Evolutionary conservation across 805 yeast species (phyloP), one percentile per base, ranked within the genome.

Genomic region (Saccharomyces mikatae): DNA sequence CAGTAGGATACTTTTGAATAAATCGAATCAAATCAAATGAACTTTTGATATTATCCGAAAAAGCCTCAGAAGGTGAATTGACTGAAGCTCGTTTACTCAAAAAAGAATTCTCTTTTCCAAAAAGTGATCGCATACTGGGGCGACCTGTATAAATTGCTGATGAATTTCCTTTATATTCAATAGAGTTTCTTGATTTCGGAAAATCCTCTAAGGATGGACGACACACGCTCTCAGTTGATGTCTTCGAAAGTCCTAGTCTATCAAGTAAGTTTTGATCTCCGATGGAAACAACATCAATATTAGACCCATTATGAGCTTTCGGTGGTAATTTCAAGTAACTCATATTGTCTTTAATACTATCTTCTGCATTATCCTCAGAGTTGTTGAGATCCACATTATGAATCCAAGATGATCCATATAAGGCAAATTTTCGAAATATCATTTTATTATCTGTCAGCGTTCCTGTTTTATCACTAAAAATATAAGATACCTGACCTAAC

Each of bases 391-490:
- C 89, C 28, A 82, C 68, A 57, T 86, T 90, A 69, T 94, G 99
- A 9, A 83, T 65, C 97, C 97, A 94, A 4, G 96, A 82, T 2
- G 85, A 78, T 2, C 99, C 99, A 52, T 87, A 85, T 4, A 94
- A 84, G 9, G 95, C 82, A 60, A 92, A 80, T 65, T 91, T 91
- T 48, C 97, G 78, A 69, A 94, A 94, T 28, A 92, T 73, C 99
- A 94, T 94, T 62, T 84, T 73, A 67, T 94, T 94, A 62, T 94
- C 98, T 0, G 99, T 94, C 57, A 94, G 77, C 0, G 99, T 94
- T 9, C 99, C 99, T 0, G 99, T 94, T 69, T 94, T 94, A 71
- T 94, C 99, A 56, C 96, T 87, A 68, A 94, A 94, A 2, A 94
- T 80, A 66, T 92, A 91, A 50, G 96, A 86, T 1, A 95, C 97